Conservation (phyloP, 1,284 basidiomycete genomes). For the Austroboletus novae-zelandiae region DNA sequence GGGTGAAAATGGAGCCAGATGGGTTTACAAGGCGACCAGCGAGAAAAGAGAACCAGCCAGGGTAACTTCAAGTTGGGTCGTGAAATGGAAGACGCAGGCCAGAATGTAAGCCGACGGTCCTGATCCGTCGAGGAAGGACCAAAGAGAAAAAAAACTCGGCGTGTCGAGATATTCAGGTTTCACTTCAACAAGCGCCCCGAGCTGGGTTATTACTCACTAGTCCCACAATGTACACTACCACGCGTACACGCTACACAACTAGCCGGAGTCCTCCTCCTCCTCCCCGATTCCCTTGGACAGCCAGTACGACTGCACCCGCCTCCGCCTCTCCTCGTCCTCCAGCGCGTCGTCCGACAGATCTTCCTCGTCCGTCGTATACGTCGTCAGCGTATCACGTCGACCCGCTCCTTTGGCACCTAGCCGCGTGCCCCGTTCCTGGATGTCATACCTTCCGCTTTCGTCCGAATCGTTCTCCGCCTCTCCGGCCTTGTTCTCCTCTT, state of each 20-base stretch:
- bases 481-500: conserved; percentile 42
- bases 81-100: conserved; percentile 7
- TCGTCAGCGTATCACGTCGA: conserved; percentile 11
- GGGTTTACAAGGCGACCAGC: conserved; percentile 20
- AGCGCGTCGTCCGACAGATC: conserved; percentile 22
- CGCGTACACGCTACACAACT: not conserved
- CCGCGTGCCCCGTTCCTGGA: conserved; percentile 19
- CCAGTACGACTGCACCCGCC: conserved; percentile 27
- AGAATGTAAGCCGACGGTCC: conserved; percentile 10
- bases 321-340: conserved; percentile 17
- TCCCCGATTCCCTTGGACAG: conserved; percentile 31
- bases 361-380: conserved; percentile 32
- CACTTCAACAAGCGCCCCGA: too few relatives aligned
- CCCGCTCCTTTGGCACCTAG: conserved; percentile 3
- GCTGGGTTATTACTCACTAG: too few relatives aligned
- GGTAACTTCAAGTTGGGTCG: conserved; percentile 5
- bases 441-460: conserved; percentile 28
- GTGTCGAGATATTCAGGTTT: too few relatives aligned
- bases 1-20: not conserved
- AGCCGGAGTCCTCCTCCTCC: conserved; percentile 19
- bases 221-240: too few relatives aligned
- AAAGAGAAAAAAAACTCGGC: not conserved
- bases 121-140: conserved; percentile 13
- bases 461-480: conserved; percentile 18
- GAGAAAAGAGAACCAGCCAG: conserved; percentile 18